A percentile compares a stretch with the other conserved stretches of the same genome.
phyloP scores from a whole-genome alignment of 2,329 filamentous ascomycete species.

The Periconia sp. region DNA sequence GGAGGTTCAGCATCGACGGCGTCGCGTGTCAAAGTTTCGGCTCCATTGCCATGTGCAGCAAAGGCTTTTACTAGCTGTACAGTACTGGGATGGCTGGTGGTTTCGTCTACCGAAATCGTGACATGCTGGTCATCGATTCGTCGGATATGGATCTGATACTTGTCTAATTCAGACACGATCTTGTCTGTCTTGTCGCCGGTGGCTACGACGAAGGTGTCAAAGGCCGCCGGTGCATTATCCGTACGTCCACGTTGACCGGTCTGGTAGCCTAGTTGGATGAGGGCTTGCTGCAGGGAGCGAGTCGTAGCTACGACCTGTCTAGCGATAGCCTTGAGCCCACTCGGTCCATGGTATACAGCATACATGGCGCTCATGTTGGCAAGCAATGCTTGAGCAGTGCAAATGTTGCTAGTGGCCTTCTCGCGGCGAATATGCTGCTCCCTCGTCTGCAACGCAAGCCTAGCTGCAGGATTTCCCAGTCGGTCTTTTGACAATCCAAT shows the following conservation, averaged over 20 bases:
- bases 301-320: slow-evolving; percentile 76
- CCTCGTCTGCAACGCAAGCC: slow-evolving; percentile 86
- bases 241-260: slow-evolving; percentile 65
- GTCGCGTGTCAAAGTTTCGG: slow-evolving; percentile 15
- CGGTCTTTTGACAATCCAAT: slow-evolving; percentile 93
- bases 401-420: slow-evolving; percentile 97
- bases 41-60: slow-evolving; percentile 49
- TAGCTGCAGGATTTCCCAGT: slow-evolving; percentile 78
- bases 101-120: slow-evolving; percentile 81
- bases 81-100: slow-evolving; percentile 63
- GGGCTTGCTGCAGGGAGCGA: slow-evolving; percentile 69
- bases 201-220: slow-evolving; percentile 78
- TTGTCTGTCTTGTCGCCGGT: slow-evolving; percentile 58
- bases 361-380: slow-evolving; percentile 98
- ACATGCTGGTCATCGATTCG: slow-evolving; percentile 65
- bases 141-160: slow-evolving; percentile 67
- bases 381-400: slow-evolving; percentile 89
- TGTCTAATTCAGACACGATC: slow-evolving; percentile 59
- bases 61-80: slow-evolving; percentile 65
- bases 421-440: slow-evolving; percentile 97
- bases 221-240: slow-evolving; percentile 65
- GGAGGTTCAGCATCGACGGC: slow-evolving; percentile 51
- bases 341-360: slow-evolving; percentile 89
- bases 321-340: slow-evolving; percentile 82
- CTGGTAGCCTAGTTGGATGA: slow-evolving; percentile 68